Percentiles rank a stretch among this genome's conserved stretches.
These are phyloP conservation scores for Hypoxylon sp. DNA, from an alignment of 2,329 filamentous ascomycete species.

Conservation along the genomic window DNA sequence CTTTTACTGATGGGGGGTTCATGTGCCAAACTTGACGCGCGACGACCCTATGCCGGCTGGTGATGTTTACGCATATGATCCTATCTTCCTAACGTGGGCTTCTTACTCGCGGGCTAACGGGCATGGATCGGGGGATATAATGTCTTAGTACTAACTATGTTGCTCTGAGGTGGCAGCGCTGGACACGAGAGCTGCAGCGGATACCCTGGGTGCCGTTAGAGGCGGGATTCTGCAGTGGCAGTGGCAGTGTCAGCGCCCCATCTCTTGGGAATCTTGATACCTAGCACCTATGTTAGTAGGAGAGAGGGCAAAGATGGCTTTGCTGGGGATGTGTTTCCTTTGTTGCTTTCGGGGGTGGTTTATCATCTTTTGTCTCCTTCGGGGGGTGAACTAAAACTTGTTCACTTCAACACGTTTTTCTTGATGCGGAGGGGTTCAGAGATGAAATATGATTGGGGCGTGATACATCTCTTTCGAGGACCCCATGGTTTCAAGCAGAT, in stretches of 20 bases:
- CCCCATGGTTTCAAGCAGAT: constrained; percentile 10
- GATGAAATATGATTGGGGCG: constrained; percentile 29
- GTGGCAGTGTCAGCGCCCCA: constrained; percentile 6
- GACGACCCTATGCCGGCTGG: constrained; percentile 28
- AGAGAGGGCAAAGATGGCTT: constrained; percentile 20
- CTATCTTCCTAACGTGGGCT: constrained; percentile 27
- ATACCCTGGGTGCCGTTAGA: constrained; percentile 17
- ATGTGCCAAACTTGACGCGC: constrained; percentile 10
- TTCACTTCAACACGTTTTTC: constrained; percentile 35
- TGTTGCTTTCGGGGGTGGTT: constrained; percentile 31
- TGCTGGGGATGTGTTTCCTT: constrained; percentile 29
- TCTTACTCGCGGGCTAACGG: constrained; percentile 14
- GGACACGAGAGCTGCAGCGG: constrained; percentile 9
- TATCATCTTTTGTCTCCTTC: constrained; percentile 32
- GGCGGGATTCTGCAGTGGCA: constrained; percentile 11
- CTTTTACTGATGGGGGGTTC: constrained; percentile 33
- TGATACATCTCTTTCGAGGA: constrained; percentile 26
- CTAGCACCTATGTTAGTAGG: constrained; percentile 27
- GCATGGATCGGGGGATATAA: constrained; percentile 39
- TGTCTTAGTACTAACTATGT: constrained; percentile 38
- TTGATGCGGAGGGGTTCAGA: constrained; percentile 29
- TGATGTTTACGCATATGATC: constrained; percentile 32
- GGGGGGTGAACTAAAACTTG: constrained; percentile 14
- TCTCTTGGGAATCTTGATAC: constrained; percentile 28
- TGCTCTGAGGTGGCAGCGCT: constrained; percentile 20